phyloP scores from a whole-genome alignment of 192 early-diverging fungal species.

The Podila clonocystis region DNA sequence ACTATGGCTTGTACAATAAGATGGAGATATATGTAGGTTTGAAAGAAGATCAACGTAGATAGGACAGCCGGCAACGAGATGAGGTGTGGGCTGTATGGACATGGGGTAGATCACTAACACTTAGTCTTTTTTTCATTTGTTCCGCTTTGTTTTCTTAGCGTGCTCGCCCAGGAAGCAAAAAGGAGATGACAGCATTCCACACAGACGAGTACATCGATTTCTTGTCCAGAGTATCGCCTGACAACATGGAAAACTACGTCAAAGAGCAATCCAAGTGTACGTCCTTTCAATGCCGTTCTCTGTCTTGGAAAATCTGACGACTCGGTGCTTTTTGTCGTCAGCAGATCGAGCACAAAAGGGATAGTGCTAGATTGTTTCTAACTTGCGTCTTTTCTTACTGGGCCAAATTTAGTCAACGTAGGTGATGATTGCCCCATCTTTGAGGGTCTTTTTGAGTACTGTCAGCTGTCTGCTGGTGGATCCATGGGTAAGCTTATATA shows the following conservation, averaged over 20 bases:
- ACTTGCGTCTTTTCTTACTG: background rate
- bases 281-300: background rate
- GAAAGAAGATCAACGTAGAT: background rate
- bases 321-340: background rate
- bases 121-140: constrained; percentile 2
- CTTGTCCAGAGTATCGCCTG: constrained; percentile 79
- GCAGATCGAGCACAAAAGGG: background rate
- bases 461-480: constrained; percentile 88
- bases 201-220: constrained; percentile 94
- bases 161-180: constrained; percentile 84
- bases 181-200: constrained; percentile 94
- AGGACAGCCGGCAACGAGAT: background rate
- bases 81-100: background rate
- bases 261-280: constrained; percentile 68
- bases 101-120: background rate
- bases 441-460: constrained; percentile 96
- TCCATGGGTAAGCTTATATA: constrained; percentile 74
- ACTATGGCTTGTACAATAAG: constrained; percentile 93
- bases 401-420: constrained; percentile 69
- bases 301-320: background rate
- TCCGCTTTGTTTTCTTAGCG: constrained; percentile 45
- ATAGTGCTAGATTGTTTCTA: background rate
- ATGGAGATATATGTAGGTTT: constrained; percentile 78
- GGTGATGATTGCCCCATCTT: constrained; percentile 97
- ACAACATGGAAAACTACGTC: constrained; percentile 73